Base-by-base conservation (phyloP, 345 rosid species). In the Dimocarpus longan region DNA sequence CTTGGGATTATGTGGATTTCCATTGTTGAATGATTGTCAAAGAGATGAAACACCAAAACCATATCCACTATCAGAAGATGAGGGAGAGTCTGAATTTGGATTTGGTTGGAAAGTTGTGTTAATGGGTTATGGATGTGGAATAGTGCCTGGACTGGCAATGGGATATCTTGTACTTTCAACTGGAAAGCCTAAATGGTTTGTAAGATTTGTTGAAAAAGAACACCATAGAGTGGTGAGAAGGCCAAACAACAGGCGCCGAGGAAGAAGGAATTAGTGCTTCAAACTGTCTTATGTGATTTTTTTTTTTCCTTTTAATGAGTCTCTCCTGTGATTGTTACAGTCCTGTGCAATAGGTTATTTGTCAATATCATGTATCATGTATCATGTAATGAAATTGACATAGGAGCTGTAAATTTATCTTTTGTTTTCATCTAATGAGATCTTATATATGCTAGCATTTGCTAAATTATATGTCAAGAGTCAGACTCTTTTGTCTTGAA, bases 121-220 rank as follows among this genome's bases (percentile, higher is more conserved):
- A 26, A 73, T 62, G 21, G 81, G 84, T 5, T 82, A 73, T 21
- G 84, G 74, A 50, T 72, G 57, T 12, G 81, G 84, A 44, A 12
- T 68, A 1, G 78, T 60, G 59, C 6, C 71, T 50, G 84, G 78
- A 46, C 15, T 73, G n/a, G 26, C 64, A 5, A 32, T 46, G 9
- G 80, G 70, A 43, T 68, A 73, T n/a, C 16, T 73, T 19, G 59
- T 77, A 15, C 68, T 73, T 18, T 43, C 57, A 40, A 66, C 68
- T 7, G 65, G 81, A 68, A 81, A 68, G 43, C 81, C 78, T 12
- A 6, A 24, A 8, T 73, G 78, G 81, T 0, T 81, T 13, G 70
- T 73, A 26, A 39, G 40, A 16, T 26, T 72, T 22, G 42, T 73
- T 56, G 70, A 77, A 37, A 10, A 54, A 59, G 8, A 43, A 68